Base-by-base conservation (phyloP, 192 early-diverging fungal species). In the Backusella macrospora region DNA sequence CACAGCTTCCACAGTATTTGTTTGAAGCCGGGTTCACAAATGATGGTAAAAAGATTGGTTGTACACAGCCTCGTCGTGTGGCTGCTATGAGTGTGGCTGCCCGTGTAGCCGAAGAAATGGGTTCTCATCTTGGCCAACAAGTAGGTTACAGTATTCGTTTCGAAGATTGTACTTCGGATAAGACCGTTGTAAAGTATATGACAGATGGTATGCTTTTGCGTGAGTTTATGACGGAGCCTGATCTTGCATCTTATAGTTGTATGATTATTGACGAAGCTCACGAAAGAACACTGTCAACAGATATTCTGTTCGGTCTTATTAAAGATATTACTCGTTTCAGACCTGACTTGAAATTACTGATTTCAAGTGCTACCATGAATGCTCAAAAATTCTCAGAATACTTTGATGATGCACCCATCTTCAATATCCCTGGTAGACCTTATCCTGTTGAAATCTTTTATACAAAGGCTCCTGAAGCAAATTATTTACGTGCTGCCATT, bases 241-340 rank as follows among this genome's bases (percentile, higher is more conserved):
- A 98, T 76, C 84, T 99, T 63, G 90, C 86, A 18, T 87, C 87
- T 16, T 99, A 99, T 80, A 92, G 88, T 43, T 94, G 93, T 68
- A 81, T 99, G 69, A 99, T 99, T 78, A 98, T 99, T 69, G 98
- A 99, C 80, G 98, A 99, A 78, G 97, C 96, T 52, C 98, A 99
- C 84, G 98, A 99, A 77, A 89, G 98, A 55, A 97, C 96, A 13
- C 79, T 99, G 69, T 94, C 95, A 73, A 98, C 98, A 1, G 96
- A 98, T 77, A 95, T 99, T 62, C 77, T 99, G 68, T 95, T 99
- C 89, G 98, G 96, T 18, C 86, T 99, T 34, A 87, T 99, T 71
- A 98, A 98, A 82, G 96, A 99, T 87, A 96, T 97, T 79, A 88
- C 93, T 12, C 89, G 96, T 47, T 94, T 96, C 82, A 85, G 96